A percentile compares a stretch with the other conserved stretches of the same genome.
These are phyloP conservation scores for Amylocarpus encephaloides DNA, from an alignment of 2,329 filamentous ascomycete species.

Conservation along the genomic window DNA sequence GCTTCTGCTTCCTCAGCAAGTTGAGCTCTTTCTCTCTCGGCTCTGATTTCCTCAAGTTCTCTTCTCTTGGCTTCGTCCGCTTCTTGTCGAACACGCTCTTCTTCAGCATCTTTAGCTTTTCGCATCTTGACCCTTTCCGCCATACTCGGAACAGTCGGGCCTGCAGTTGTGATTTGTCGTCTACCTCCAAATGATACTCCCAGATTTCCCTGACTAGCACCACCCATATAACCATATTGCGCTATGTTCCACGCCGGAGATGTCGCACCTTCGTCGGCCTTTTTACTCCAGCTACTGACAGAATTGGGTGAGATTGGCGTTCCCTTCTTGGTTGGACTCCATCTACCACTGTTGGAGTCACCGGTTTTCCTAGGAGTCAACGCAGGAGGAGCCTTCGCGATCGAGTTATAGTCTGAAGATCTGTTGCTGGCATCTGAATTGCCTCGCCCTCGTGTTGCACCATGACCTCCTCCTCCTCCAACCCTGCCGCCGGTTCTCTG, in stretches of 20 bases:
- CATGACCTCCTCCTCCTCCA: constrained; percentile 35
- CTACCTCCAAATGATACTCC: constrained; percentile 88
- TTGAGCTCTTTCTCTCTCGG: constrained; percentile 56
- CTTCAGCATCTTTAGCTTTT: constrained; percentile 51
- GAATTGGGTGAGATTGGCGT: constrained; percentile 46
- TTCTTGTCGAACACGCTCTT: constrained; percentile 50
- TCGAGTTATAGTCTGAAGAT: constrained; percentile 41
- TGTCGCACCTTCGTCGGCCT: constrained; percentile 71
- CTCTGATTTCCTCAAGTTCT: constrained; percentile 41
- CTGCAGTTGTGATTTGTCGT: constrained; percentile 82
- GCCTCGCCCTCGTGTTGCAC: constrained; percentile 39
- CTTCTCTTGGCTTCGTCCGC: constrained; percentile 47
- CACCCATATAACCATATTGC: constrained; percentile 97
- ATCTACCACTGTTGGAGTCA: constrained; percentile 45
- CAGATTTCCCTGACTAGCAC: constrained; percentile 90
- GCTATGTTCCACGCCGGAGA: constrained; percentile 96
- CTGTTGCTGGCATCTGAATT: constrained; percentile 53
- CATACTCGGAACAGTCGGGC: constrained; percentile 71
- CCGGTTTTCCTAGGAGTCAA: constrained; percentile 30
- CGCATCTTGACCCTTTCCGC: constrained; percentile 74
- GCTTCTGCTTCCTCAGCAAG: constrained; percentile 59
- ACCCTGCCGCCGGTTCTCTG: constrained; percentile 57
- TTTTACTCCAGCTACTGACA: constrained; percentile 87
- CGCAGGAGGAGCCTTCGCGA: constrained; percentile 38
- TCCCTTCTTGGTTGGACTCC: constrained; percentile 58